Evolutionary conservation across 768 basidiomycete species (phyloP).

Genomic region (Psilocybe tampanensis): DNA sequence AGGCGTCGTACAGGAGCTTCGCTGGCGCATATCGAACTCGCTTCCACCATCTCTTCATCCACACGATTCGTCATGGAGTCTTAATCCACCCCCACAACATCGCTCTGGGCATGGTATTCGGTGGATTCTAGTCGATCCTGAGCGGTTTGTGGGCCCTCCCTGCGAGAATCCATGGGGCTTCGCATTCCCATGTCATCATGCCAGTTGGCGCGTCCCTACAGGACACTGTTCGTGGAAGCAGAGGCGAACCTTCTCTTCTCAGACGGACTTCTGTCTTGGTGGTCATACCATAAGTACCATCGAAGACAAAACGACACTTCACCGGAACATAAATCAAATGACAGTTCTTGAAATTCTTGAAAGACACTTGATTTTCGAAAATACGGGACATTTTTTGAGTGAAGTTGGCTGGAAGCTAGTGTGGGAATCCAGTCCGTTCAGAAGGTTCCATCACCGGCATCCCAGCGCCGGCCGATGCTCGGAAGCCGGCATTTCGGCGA

Average conservation of each 20-base stretch:
- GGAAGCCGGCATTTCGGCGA: too few species aligned
- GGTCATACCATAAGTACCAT: not conserved
- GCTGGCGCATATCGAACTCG: too few species aligned
- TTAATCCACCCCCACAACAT: not conserved
- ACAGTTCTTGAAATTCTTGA: not conserved
- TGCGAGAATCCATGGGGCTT: not conserved
- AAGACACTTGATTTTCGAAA: not conserved
- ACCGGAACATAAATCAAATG: not conserved
- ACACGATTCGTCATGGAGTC: not conserved
- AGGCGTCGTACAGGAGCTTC: too few species aligned
- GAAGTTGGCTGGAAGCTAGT: not conserved
- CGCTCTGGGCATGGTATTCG: too few species aligned
- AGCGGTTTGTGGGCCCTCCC: not conserved
- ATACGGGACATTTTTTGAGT: not conserved
- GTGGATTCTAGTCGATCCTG: not conserved
- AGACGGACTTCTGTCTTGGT: not conserved
- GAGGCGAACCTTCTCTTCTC: not conserved
- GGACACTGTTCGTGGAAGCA: not conserved
- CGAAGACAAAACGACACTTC: not conserved
- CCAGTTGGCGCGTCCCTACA: slow-evolving; percentile 1
- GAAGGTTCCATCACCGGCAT: too few species aligned
- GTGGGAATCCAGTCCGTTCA: too few species aligned
- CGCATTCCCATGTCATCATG: slow-evolving; percentile 1
- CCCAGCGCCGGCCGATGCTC: too few species aligned
- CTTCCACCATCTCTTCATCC: not conserved